Evolutionary conservation across 495 filamentous ascomycete genomes (phyloP).

Genomic region (Penicillium subrubescens): DNA sequence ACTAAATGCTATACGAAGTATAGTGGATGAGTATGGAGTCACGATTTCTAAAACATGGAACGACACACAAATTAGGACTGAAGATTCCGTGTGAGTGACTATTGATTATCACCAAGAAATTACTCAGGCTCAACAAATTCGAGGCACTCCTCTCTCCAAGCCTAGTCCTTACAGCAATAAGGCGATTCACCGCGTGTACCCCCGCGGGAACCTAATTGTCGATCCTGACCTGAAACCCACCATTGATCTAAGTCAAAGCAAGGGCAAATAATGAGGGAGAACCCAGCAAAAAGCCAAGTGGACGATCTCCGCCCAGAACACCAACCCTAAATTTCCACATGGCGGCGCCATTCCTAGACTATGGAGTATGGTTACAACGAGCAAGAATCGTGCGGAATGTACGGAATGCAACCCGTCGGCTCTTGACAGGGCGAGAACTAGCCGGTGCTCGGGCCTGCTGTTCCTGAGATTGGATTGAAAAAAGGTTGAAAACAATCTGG

Average conservation of each 20-base stretch:
- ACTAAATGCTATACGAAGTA: neutral
- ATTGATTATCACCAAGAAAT: neutral
- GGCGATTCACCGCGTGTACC: neutral
- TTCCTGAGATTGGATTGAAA: neutral
- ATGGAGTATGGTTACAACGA: neutral
- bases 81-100: neutral
- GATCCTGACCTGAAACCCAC: neutral
- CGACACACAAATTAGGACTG: neutral
- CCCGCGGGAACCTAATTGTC: neutral
- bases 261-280: neutral
- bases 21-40: neutral
- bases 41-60: neutral
- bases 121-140: neutral
- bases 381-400: neutral
- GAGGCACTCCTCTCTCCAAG: neutral
- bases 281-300: neutral
- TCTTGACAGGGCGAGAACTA: neutral
- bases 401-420: neutral
- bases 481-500: neutral
- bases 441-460: neutral
- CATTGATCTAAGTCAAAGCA: neutral
- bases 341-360: neutral
- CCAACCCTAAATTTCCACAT: constrained; percentile 2
- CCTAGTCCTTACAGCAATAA: neutral
- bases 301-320: neutral